Base-by-base conservation (phyloP, 805 yeast species). In the Sugiyamaella floridensis region DNA sequence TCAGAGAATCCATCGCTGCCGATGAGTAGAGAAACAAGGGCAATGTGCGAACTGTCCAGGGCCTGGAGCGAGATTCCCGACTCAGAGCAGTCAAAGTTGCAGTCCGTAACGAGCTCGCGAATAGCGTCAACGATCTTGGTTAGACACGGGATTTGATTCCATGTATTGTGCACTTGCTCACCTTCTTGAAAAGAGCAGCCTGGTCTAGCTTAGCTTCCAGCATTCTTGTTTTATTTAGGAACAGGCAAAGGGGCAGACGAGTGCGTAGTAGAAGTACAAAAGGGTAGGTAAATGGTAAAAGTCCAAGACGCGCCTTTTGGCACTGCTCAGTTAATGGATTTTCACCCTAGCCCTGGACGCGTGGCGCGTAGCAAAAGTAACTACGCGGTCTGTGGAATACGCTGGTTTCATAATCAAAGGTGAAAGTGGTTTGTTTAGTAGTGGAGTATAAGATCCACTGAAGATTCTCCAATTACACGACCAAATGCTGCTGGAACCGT, bases 81-180 rank as follows among this genome's bases (percentile, higher is more conserved):
- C 69, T 87, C 93, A n/a, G 95, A 82, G 75, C 97, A 93, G 75
- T 89, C 93, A 77, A 93, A 88, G 78, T 93, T 93, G 76, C 97
- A 93, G 63, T 90, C 79, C 64, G 87, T 88, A 57, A 93, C 97
- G 66, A 95, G 85, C 67, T 93, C 99, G 68, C 89, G 87, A 69
- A 92, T 86, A 54, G 98, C 83, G 62, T 93, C 99, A 63, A 90
- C 85, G 66, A 90, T 85, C 79, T 74, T 48, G 16, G 37, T 40
- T 20, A 47, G 37, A 29, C 32, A 28, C 40, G 4, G 8, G 3
- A 28, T 18, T 14, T 22, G 18, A 14, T 18, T 32, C 43, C 5
- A 32, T 14, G 9, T 12, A 15, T 22, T 22, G 3, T 22, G 26
- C 26, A 2, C 19, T 8, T 18, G 45, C 76, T 28, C 63, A 77